Base-by-base conservation (phyloP, 345 rosid species). In the Populus ilicifolia region DNA sequence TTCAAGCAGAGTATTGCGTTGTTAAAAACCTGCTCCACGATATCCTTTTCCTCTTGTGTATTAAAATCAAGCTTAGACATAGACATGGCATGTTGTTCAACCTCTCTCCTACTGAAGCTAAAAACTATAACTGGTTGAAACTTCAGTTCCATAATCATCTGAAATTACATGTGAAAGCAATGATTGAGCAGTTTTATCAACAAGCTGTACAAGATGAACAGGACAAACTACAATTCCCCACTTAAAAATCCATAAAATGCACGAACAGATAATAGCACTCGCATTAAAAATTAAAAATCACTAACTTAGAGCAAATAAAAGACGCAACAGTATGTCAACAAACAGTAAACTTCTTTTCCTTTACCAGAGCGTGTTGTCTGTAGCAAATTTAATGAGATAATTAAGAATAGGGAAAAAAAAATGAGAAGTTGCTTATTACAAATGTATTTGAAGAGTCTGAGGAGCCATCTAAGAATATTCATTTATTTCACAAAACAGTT, bases 31-130 rank as follows among this genome's bases (percentile, higher is more conserved):
- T 93, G 86, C 74, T 91, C 98, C 79, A 96, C 98, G 2, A 67
- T 71, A 69, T 87, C 90, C 82, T 92, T 96, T 80, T 96, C 98
- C 73, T 92, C 99, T 64, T 85, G 85, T 64, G 94, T 88, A 87
- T 93, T 93, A 83, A 93, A 96, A 87, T 96, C 98, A 74, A 96
- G 99, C 87, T 92, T 96, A 68, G 97, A 89, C 98, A 96, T 93
- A 67, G 96, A 96, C 94, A 93, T 88, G 56, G 99, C 99, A 86
- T 93, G 96, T 69, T 96, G 93, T 80, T 96, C 99, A 76, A 97
- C 92, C 80, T 93, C 99, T 85, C 99, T 91, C 87, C 98, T 92
- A 87, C 99, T 96, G 85, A 96, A 96, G 88, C 98, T 96, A 85
- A 96, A 96, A 81, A 93, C 93, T 81, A 96, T 93, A 79, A 96